These are phyloP conservation scores for Symbiodinium pilosum DNA, from an alignment of 73 alveolate genomes.

Conservation along the genomic window DNA sequence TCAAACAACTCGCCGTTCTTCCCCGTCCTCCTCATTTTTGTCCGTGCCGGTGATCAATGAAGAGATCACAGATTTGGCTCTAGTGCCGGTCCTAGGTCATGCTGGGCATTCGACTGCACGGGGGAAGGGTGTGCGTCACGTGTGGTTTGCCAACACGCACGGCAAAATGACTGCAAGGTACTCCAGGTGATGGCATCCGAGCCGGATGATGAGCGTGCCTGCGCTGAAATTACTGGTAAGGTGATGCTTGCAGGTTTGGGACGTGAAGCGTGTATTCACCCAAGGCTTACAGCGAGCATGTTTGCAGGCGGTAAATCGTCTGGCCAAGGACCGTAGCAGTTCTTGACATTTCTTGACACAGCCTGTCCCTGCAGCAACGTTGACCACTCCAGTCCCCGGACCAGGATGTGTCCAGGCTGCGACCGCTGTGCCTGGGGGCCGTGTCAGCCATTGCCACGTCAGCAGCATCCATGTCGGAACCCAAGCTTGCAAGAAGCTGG, in stretches of 20 bases:
- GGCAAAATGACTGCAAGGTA: not conserved
- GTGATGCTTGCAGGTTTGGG: not conserved
- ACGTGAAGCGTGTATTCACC: not conserved
- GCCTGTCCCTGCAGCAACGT: no score
- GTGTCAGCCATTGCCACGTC: conserved; percentile 33
- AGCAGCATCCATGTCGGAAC: conserved; percentile 20
- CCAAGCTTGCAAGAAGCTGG: not conserved
- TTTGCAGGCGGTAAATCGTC: conserved; percentile 32
- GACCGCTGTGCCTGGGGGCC: conserved; percentile 85
- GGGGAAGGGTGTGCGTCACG: not conserved
- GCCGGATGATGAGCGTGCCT: conserved; percentile 20
- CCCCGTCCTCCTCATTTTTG: no score
- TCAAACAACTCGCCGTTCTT: no score
- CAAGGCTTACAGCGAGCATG: conserved; percentile 59
- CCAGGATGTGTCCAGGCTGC: conserved; percentile 34
- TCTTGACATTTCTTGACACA: no score
- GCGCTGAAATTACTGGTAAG: not conserved
- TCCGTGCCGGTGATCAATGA: not conserved
- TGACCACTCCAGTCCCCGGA: no score
- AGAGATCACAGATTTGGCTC: not conserved
- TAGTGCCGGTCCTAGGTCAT: not conserved
- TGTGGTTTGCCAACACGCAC: not conserved
- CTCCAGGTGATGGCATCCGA: conserved; percentile 28
- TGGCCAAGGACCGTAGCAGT: conserved; percentile 19
- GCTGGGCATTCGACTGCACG: no score